Evolutionary conservation across 192 early-diverging fungal genomes (phyloP).

Genomic region (Chytriomyces sp.): DNA sequence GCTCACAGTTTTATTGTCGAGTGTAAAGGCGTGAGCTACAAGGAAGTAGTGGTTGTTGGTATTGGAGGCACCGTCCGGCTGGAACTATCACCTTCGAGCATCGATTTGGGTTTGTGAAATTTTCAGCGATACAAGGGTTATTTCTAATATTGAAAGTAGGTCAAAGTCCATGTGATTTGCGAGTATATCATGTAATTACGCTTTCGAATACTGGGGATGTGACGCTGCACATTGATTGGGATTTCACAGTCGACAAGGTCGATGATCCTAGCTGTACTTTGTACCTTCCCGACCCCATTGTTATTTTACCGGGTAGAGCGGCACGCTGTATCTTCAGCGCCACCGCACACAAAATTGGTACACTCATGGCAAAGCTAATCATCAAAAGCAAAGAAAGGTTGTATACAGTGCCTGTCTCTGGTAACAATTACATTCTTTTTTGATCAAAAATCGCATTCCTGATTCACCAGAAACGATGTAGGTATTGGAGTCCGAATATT

Average conservation of each 20-base stretch:
- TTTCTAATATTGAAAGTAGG: conserved; percentile 25
- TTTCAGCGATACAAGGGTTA: conserved; percentile 3
- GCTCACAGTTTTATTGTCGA: conserved; percentile 58
- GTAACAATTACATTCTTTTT: conserved; percentile 18
- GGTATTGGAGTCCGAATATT: conserved; percentile 54
- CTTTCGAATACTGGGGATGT: conserved; percentile 59
- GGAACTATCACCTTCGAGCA: conserved; percentile 48
- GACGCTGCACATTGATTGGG: conserved; percentile 46
- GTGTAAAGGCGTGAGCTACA: conserved; percentile 67
- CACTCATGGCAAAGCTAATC: conserved; percentile 38
- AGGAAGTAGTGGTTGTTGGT: conserved; percentile 62
- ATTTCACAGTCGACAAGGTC: not conserved
- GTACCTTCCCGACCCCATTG: conserved; percentile 41
- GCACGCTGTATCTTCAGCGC: conserved; percentile 43
- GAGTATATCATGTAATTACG: conserved; percentile 43
- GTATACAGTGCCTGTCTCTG: conserved; percentile 37
- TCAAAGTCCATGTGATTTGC: conserved; percentile 53
- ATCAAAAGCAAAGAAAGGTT: conserved; percentile 49
- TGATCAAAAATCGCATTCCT: not conserved
- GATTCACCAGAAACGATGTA: not conserved
- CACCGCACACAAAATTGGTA: conserved; percentile 40
- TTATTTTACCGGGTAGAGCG: conserved; percentile 39
- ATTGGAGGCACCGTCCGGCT: conserved; percentile 59
- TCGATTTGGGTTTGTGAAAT: conserved; percentile 50
- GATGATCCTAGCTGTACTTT: conserved; percentile 34